A percentile compares a stretch with the other conserved stretches of the same genome.
Conservation (phyloP, 2,329 filamentous ascomycete species). For the Chaetomiaceae sp. region DNA sequence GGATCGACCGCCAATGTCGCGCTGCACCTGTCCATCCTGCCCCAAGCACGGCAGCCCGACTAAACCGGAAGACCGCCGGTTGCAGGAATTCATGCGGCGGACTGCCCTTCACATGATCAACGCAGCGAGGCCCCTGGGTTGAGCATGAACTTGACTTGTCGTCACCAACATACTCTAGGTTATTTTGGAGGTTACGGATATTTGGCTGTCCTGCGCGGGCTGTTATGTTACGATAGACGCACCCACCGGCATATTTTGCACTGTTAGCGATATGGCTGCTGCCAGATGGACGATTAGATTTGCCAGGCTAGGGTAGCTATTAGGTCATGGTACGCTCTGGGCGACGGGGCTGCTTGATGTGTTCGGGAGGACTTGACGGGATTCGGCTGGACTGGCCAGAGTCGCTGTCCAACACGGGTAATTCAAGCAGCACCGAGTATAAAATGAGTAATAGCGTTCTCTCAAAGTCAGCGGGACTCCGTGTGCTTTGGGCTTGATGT, state of each 20-base stretch:
- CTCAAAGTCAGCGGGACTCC: neutral
- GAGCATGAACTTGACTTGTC: no score
- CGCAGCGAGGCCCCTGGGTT: constrained; percentile 4
- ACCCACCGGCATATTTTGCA: constrained; percentile 5
- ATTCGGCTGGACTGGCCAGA: neutral
- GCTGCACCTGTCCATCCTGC: constrained; percentile 13
- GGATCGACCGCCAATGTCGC: neutral
- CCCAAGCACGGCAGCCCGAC: neutral
- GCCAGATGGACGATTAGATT: constrained; percentile 1
- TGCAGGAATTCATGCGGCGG: constrained; percentile 22
- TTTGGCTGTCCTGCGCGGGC: neutral
- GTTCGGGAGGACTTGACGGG: neutral
- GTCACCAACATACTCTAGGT: neutral
- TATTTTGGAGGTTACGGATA: constrained; percentile 10
- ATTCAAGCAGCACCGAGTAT: neutral
- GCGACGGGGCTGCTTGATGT: neutral
- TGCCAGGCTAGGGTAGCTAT: neutral
- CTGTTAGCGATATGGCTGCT: constrained; percentile 10
- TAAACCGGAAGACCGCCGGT: constrained; percentile 1
- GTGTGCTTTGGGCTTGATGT: no score
- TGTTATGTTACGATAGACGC: constrained; percentile 7
- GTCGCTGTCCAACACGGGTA: neutral
- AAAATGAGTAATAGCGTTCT: constrained; percentile 4
- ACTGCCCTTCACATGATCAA: constrained; percentile 17
- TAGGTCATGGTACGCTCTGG: neutral